Evolutionary conservation across 2,329 filamentous ascomycete genomes (phyloP), one percentile per base, ranked within the genome.

Genomic region (Gremmenia infestans): DNA sequence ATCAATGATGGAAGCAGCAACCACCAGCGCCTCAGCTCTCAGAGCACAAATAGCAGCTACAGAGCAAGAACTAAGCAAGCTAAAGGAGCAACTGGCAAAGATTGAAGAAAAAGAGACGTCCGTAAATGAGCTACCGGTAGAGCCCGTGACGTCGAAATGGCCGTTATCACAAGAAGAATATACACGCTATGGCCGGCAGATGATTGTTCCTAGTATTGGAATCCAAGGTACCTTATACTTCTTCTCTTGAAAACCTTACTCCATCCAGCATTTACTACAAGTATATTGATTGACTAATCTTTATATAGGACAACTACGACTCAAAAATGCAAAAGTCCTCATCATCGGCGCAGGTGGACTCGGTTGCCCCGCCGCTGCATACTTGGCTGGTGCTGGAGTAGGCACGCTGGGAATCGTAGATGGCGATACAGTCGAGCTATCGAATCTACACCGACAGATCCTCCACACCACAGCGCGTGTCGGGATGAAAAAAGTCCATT

Each of bases 361-460:
- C 12, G 94, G 94, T 11, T 97, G 91, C 69, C 94, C 94, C 11
- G 91, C 94, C 12, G 89, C 92, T 0, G 82, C 89, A n/a, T 99
- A 99, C 69, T 82, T 99, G 1, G 90, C 91, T 9, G 93, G 91
- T 22, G 89, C 94, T 1, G 94, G 94, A 0, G 81, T 97, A 1
- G 91, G 92, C 8, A 88, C 80, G 0, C 72, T 99, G 17, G 92
- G 93, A 0, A 76, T 99, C 7, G 82, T 94, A 23, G 94, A 99
- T 69, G 91, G 88, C 3, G 94, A 99, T 72, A 78, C 78, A 0
- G 93, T 99, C 32, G 94, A 97, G 69, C 75, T 80, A 15, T 96
- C 91, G 28, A 99, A 99, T 69, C 78, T 99, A 14, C 94, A 97
- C 74, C 86, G 94, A 0, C 94, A 99, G 73, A 84, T 97, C 50